phyloP scores from a whole-genome alignment of 345 rosid species.

The Carallia brachiata region DNA sequence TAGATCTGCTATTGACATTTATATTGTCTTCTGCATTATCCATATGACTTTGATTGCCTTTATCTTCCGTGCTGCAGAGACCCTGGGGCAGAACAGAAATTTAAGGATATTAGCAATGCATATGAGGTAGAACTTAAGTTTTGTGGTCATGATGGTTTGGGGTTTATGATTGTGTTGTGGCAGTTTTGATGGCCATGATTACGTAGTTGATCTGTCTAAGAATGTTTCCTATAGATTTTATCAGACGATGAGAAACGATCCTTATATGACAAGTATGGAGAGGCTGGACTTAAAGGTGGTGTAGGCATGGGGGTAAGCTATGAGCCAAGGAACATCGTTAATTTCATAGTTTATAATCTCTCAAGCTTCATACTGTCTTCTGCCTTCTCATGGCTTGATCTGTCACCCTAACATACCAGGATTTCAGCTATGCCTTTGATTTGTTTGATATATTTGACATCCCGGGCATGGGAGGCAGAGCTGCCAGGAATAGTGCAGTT shows the following conservation, averaged over 20 bases:
- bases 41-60: not conserved
- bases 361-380: not conserved
- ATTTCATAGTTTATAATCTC: not conserved
- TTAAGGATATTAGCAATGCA: constrained; percentile 97
- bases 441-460: constrained; percentile 69
- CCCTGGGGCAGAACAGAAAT: constrained; percentile 81
- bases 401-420: constrained; percentile 42
- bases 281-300: constrained; percentile 95
- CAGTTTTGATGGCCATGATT: not conserved
- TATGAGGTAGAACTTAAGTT: constrained; percentile 65
- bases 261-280: constrained; percentile 90
- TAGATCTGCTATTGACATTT: not conserved
- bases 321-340: not conserved
- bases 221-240: constrained; percentile 55
- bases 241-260: constrained; percentile 96
- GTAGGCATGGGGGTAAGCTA: constrained; percentile 94
- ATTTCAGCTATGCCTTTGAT: constrained; percentile 96
- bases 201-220: constrained; percentile 11
- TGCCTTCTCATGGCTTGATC: constrained; percentile 16
- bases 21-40: not conserved
- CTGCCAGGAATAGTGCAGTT: constrained; percentile 69
- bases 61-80: constrained; percentile 52
- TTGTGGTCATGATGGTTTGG: constrained; percentile 11
- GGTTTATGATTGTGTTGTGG: not conserved
- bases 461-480: constrained; percentile 68